Percentiles rank a stretch among this genome's conserved stretches.
These are phyloP conservation scores for Hirsutella thompsonii DNA, from an alignment of 2,329 filamentous ascomycete genomes.

Conservation along the genomic window DNA sequence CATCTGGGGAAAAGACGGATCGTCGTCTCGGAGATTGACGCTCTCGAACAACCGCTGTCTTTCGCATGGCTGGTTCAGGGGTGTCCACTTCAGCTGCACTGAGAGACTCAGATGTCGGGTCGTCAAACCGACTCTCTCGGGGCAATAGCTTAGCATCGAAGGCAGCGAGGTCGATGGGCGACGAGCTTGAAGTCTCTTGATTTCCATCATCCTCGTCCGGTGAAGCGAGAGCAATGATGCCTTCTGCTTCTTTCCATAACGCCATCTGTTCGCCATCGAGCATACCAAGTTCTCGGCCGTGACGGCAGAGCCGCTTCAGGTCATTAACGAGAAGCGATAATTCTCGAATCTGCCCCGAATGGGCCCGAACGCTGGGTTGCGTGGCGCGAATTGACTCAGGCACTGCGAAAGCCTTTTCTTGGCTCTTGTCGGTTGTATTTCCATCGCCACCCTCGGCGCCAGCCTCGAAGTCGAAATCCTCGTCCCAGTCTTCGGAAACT, in stretches of 20 bases:
- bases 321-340: conserved; percentile 73
- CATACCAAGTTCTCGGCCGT: conserved; percentile 56
- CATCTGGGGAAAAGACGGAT: conserved; percentile 52
- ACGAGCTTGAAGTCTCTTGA: conserved; percentile 22
- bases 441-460: conserved; percentile 31
- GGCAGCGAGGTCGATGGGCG: conserved; percentile 26
- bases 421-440: conserved; percentile 21
- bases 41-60: conserved; percentile 41
- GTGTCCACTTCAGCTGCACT: conserved; percentile 30
- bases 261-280: conserved; percentile 42
- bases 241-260: conserved; percentile 72
- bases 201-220: conserved; percentile 43
- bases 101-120: conserved; percentile 26
- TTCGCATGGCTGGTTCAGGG: conserved; percentile 30
- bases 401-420: conserved; percentile 27
- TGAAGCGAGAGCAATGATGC: conserved; percentile 74
- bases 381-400: conserved; percentile 70
- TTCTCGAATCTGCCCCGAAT: conserved; percentile 74
- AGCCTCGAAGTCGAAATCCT: conserved; percentile 68
- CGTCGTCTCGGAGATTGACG: conserved; percentile 37
- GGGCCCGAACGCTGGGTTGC: conserved; percentile 69
- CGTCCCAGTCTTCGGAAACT: conserved; percentile 78
- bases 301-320: conserved; percentile 61
- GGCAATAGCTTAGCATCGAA: conserved; percentile 29
- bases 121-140: conserved; percentile 34